Conservation (phyloP, 108 stramenopile genomes). For the Skeletonema potamos region DNA sequence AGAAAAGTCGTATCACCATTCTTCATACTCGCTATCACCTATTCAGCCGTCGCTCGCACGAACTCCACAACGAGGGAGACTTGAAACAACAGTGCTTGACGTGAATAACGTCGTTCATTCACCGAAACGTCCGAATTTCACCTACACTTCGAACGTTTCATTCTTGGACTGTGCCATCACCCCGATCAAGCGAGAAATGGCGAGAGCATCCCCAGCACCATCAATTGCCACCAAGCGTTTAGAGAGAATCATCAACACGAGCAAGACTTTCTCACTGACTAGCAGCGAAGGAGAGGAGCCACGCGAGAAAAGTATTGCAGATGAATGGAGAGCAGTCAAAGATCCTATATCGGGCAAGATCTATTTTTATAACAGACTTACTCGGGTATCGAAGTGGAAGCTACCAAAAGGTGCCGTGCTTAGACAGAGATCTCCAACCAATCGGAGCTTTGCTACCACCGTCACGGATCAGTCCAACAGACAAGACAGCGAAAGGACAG, state of each 20-base stretch:
- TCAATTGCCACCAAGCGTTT: not conserved
- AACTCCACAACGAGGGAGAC: not conserved
- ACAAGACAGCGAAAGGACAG: not conserved
- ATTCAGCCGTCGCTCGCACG: not conserved
- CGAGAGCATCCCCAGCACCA: not conserved
- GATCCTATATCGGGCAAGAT: conserved; percentile 81
- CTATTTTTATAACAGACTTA: conserved; percentile 89
- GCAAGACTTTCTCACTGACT: not conserved
- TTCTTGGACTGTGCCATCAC: not conserved
- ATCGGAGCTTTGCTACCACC: not conserved
- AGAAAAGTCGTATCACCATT: too few relatives aligned
- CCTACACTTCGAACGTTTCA: not conserved
- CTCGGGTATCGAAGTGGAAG: conserved; percentile 90
- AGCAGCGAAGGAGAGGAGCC: not conserved
- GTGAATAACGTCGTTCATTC: not conserved
- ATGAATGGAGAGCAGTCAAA: conserved; percentile 67
- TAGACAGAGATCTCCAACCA: not conserved
- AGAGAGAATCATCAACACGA: not conserved
- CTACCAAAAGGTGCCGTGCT: conserved; percentile 52
- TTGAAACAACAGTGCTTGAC: not conserved
- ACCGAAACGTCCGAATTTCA: not conserved
- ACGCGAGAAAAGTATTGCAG: not conserved
- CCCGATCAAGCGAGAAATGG: not conserved
- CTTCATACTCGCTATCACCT: not conserved
- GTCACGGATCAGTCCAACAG: conserved; percentile 3